A percentile compares a stretch with the other conserved stretches of the same genome.
These are phyloP conservation scores for Fusarium piperis DNA, from an alignment of 2,329 filamentous ascomycete species.

Conservation along the genomic window DNA sequence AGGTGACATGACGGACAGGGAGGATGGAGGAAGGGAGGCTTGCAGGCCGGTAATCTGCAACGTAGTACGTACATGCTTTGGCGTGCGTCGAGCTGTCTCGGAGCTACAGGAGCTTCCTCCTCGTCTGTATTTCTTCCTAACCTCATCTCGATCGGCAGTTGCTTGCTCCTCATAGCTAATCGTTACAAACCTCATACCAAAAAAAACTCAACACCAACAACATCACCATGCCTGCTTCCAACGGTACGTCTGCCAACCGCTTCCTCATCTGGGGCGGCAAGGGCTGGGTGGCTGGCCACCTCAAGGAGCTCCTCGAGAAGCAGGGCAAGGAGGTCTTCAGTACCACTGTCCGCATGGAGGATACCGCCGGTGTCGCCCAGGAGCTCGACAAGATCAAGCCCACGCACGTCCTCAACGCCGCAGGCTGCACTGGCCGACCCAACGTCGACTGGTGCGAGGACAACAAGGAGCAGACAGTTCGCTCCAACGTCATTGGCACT, in stretches of 20 bases:
- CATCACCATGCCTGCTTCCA: neutral
- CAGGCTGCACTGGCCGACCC: conserved; percentile 66
- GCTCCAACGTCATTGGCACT: conserved; percentile 73
- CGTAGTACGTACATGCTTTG: neutral
- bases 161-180: neutral
- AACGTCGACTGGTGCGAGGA: conserved; percentile 73
- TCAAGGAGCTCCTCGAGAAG: conserved; percentile 65
- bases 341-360: conserved; percentile 73
- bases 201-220: neutral
- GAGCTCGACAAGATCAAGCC: conserved; percentile 69
- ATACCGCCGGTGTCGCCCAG: conserved; percentile 64
- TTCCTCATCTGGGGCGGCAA: conserved; percentile 70
- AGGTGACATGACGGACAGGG: neutral
- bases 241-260: neutral
- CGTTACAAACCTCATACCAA: neutral
- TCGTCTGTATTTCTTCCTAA: neutral
- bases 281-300: conserved; percentile 71
- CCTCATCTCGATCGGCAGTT: neutral
- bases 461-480: conserved; percentile 73
- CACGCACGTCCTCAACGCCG: conserved; percentile 73
- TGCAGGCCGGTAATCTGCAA: neutral
- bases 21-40: neutral
- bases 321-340: conserved; percentile 69
- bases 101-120: neutral
- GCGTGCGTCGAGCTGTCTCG: neutral